phyloP scores from a whole-genome alignment of 805 yeast species.

The Lachancea mirantina region DNA sequence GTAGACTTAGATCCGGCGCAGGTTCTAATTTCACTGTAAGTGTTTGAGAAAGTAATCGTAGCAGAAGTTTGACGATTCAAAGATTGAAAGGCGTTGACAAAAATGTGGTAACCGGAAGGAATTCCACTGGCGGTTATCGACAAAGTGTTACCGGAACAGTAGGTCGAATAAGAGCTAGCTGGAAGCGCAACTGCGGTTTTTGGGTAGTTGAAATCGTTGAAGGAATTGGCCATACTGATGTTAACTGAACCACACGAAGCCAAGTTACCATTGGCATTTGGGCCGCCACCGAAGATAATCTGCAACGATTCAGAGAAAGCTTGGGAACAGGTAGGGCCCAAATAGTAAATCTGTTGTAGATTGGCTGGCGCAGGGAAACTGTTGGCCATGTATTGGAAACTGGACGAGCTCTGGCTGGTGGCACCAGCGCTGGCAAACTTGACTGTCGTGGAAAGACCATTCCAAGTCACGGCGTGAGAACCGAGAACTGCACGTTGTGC shows the following conservation, averaged over 20 bases:
- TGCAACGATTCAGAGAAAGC: conserved; percentile 9
- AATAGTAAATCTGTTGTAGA: conserved; percentile 2
- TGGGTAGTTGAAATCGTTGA: conserved; percentile 13
- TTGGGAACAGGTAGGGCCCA: conserved; percentile 11
- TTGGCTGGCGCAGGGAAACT: conserved; percentile 3
- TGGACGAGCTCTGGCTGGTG: neutral
- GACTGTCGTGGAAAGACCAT: conserved; percentile 11
- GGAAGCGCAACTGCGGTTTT: conserved; percentile 10
- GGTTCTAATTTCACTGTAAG: neutral
- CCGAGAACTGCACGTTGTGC: conserved; percentile 10
- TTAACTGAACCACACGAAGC: conserved; percentile 10
- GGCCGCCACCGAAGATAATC: conserved; percentile 9
- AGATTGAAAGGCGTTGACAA: conserved; percentile 10
- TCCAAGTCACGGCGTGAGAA: conserved; percentile 13
- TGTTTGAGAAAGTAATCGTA: neutral
- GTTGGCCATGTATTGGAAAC: conserved; percentile 1
- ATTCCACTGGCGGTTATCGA: conserved; percentile 9
- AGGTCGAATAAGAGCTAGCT: conserved; percentile 2
- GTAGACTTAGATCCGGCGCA: conserved; percentile 10
- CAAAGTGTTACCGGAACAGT: conserved; percentile 9
- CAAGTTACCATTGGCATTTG: conserved; percentile 10
- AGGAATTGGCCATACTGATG: conserved; percentile 9
- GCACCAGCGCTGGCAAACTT: conserved; percentile 2
- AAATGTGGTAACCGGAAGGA: conserved; percentile 11
- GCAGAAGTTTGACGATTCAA: conserved; percentile 4